Conservation (phyloP, 2,329 filamentous ascomycete species). For the Penicillium sp. region DNA sequence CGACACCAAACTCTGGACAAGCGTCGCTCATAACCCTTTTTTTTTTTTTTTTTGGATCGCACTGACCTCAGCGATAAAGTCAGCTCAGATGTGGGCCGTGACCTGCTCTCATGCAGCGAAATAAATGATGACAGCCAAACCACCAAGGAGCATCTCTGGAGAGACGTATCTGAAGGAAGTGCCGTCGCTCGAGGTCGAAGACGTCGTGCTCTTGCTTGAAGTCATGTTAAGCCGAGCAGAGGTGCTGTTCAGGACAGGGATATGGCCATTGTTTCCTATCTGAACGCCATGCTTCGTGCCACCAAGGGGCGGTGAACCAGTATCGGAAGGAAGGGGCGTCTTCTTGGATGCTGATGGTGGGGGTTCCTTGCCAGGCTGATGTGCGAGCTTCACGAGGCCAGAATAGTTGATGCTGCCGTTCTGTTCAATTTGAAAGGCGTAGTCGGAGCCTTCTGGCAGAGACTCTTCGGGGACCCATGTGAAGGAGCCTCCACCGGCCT, state of each 20-base stretch:
- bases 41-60: not conserved
- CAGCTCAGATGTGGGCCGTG: not conserved
- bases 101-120: constrained; percentile 13
- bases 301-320: constrained; percentile 16
- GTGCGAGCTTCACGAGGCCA: constrained; percentile 52
- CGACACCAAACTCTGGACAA: not conserved
- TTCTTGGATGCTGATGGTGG: not conserved
- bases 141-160: constrained; percentile 21
- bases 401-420: constrained; percentile 60
- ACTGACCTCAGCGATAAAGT: not conserved
- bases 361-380: constrained; percentile 34
- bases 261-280: constrained; percentile 27
- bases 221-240: constrained; percentile 17
- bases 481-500: constrained; percentile 53
- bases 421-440: constrained; percentile 65
- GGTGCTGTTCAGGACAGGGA: constrained; percentile 24
- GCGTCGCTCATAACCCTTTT: not conserved
- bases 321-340: constrained; percentile 20
- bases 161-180: constrained; percentile 21
- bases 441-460: constrained; percentile 54
- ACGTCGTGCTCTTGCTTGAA: constrained; percentile 21
- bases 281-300: constrained; percentile 13
- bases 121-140: constrained; percentile 20
- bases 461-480: constrained; percentile 55
- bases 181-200: constrained; percentile 20